A percentile compares a stretch with the other conserved stretches of the same genome.
Conservation (phyloP, 345 rosid genomes). For the Corchorus olitorius region DNA sequence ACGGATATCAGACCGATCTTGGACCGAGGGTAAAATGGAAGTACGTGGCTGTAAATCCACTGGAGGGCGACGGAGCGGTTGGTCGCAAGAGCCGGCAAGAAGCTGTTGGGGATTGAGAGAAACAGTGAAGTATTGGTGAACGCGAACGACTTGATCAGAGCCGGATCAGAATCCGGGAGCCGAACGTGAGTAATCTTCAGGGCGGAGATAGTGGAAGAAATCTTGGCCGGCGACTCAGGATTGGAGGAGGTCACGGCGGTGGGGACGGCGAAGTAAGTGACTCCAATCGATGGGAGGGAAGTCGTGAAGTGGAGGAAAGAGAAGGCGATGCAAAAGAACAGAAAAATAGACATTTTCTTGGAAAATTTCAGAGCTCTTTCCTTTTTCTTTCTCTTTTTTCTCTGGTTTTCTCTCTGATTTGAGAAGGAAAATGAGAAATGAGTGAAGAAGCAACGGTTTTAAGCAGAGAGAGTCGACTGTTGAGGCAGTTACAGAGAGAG, state of each 20-base stretch:
- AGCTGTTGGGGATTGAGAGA: conserved; percentile 79
- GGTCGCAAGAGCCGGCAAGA: conserved; percentile 67
- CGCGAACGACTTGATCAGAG: conserved; percentile 67
- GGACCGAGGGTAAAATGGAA: conserved; percentile 83
- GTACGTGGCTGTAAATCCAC: conserved; percentile 74
- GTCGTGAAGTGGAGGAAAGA: conserved; percentile 27
- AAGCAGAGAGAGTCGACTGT: no score
- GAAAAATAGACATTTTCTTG: conserved; percentile 21
- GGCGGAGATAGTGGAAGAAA: conserved; percentile 43
- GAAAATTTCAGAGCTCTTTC: background rate
- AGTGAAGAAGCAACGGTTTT: no score
- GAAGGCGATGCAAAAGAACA: conserved; percentile 18
- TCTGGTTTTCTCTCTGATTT: no score
- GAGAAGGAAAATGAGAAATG: no score
- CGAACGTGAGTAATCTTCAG: conserved; percentile 62
- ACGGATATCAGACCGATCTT: conserved; percentile 75
- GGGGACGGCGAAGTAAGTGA: conserved; percentile 40
- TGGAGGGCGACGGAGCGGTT: conserved; percentile 72
- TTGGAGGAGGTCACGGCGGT: conserved; percentile 24
- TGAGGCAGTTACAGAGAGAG: no score
- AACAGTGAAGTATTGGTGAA: conserved; percentile 77
- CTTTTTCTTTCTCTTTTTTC: background rate
- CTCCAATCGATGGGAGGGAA: conserved; percentile 41
- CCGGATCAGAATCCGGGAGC: conserved; percentile 59
- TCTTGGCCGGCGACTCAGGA: conserved; percentile 37